phyloP scores from a whole-genome alignment of 2,329 filamentous ascomycete species.

The Cladosporium cucumerinum region DNA sequence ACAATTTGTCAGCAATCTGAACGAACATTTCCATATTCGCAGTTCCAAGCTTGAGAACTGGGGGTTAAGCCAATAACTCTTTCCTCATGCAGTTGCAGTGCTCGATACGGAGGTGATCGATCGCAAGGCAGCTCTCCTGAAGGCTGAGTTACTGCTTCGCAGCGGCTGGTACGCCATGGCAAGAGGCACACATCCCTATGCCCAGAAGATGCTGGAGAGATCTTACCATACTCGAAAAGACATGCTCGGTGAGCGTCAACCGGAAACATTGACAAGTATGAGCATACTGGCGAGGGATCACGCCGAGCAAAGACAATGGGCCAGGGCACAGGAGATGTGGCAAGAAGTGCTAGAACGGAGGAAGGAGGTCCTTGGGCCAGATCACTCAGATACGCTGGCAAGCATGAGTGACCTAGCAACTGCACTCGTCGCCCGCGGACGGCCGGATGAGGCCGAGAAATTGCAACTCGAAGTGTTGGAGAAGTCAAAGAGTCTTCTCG shows the following conservation, averaged over 20 bases:
- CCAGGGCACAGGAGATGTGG: constrained; percentile 14
- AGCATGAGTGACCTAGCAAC: constrained; percentile 14
- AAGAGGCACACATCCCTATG: neutral
- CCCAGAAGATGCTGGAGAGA: constrained; percentile 2
- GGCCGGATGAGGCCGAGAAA: constrained; percentile 14
- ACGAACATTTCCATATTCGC: neutral
- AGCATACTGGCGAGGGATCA: constrained; percentile 11
- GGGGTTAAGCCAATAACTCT: constrained; percentile 25
- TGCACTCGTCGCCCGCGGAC: neutral
- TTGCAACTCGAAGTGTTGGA: constrained; percentile 17
- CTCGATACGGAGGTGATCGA: neutral
- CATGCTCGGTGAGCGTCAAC: constrained; percentile 17
- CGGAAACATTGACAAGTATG: constrained; percentile 18
- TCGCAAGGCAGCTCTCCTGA: neutral
- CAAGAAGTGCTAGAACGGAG: constrained; percentile 12
- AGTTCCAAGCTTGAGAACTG: constrained; percentile 27
- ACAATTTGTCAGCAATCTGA: constrained; percentile 19
- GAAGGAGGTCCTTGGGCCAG: constrained; percentile 14
- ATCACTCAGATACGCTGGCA: constrained; percentile 18
- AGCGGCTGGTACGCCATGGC: constrained; percentile 15
- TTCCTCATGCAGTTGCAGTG: constrained; percentile 27
- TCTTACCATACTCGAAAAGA: neutral
- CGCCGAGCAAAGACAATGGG: constrained; percentile 8
- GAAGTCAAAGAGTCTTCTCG: constrained; percentile 13
- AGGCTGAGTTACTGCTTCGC: neutral